Conservation (phyloP, 2,329 filamentous ascomycete genomes). For the Sphaerostilbella broomeana region DNA sequence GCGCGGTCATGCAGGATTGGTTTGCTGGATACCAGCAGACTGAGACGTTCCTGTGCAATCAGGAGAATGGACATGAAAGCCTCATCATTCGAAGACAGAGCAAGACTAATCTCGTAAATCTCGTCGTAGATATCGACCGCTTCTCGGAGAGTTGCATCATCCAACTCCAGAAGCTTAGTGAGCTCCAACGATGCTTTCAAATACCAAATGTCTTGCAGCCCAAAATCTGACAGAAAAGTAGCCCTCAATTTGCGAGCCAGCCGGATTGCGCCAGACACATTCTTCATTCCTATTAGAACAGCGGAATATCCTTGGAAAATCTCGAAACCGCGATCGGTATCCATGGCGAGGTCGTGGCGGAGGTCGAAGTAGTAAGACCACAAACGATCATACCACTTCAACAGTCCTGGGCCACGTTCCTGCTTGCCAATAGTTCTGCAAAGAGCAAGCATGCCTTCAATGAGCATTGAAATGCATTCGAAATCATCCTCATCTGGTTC, state of each 20-base stretch:
- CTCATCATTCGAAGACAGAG: neutral
- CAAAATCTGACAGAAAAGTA: neutral
- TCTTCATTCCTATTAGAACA: neutral
- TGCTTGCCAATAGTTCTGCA: neutral
- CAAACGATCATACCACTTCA: neutral
- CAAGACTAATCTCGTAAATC: neutral
- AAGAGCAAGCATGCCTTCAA: neutral
- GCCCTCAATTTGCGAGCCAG: neutral
- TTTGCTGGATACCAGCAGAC: neutral
- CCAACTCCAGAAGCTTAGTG: neutral
- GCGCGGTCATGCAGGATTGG: neutral
- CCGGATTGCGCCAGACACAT: neutral
- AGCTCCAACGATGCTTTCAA: neutral
- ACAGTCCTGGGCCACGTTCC: neutral
- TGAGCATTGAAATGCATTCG: neutral
- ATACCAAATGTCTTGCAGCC: neutral
- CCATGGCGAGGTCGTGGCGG: neutral
- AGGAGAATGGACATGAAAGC: neutral
- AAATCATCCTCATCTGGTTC: neutral
- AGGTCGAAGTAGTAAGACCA: neutral
- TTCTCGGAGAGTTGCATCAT: neutral
- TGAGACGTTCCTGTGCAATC: neutral
- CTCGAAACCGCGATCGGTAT: neutral
- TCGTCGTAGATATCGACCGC: slow-evolving; percentile 1
- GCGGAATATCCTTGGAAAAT: neutral